Conservation (phyloP, 2,329 filamentous ascomycete genomes). For the Hymenoscyphus fraxineus region DNA sequence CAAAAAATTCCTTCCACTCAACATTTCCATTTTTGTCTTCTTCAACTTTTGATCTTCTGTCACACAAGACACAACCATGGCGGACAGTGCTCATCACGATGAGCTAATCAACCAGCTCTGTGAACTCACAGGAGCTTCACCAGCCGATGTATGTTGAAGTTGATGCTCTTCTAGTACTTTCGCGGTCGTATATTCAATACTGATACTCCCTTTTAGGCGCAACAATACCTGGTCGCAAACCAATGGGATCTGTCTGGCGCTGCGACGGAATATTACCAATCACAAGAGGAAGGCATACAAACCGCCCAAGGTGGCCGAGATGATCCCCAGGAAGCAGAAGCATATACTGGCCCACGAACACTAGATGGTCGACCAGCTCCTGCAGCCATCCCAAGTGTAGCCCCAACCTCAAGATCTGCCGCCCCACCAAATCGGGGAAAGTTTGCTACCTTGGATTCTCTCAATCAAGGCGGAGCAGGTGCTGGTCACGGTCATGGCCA, state of each 20-base stretch:
- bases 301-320: constrained; percentile 44
- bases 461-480: constrained; percentile 34
- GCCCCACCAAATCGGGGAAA: constrained; percentile 38
- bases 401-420: constrained; percentile 25
- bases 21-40: background rate
- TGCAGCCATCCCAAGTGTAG: constrained; percentile 34
- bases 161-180: background rate
- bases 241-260: constrained; percentile 65
- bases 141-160: constrained; percentile 42
- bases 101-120: constrained; percentile 50
- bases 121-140: constrained; percentile 49
- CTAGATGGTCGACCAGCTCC: constrained; percentile 59
- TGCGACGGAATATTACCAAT: constrained; percentile 58
- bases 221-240: constrained; percentile 60
- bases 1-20: background rate
- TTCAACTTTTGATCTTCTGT: background rate
- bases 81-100: constrained; percentile 39
- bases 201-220: constrained; percentile 48
- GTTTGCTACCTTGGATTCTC: constrained; percentile 57
- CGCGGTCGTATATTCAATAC: background rate
- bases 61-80: constrained; percentile 26
- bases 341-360: constrained; percentile 59
- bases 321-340: constrained; percentile 33
- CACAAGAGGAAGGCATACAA: constrained; percentile 48
- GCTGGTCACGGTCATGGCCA: constrained; percentile 46